phyloP scores from a whole-genome alignment of 179 eudicot species.

The Nepenthes alata region DNA sequence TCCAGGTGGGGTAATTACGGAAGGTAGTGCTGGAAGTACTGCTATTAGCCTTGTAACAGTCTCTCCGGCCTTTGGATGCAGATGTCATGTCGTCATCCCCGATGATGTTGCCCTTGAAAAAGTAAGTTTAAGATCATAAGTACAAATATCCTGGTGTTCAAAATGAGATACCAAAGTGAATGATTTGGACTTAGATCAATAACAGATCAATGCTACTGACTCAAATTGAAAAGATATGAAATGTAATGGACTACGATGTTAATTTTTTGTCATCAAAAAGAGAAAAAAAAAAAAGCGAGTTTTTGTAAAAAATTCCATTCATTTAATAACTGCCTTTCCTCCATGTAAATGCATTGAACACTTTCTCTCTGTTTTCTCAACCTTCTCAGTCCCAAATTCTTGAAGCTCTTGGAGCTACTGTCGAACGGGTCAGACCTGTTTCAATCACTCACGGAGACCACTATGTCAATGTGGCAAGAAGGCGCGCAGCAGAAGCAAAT shows the following conservation, averaged over 20 bases:
- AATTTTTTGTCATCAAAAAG: too few species aligned
- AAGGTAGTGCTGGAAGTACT: constrained; percentile 99
- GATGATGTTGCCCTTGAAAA: constrained; percentile 95
- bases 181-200: too few species aligned
- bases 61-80: constrained; percentile 91
- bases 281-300: too few species aligned
- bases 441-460: constrained; percentile 91
- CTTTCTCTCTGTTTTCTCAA: constrained; percentile 1
- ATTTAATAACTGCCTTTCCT: not conserved
- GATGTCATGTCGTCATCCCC: constrained; percentile 92
- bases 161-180: too few species aligned
- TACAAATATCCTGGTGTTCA: too few species aligned
- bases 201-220: too few species aligned
- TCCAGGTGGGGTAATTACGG: constrained; percentile 82
- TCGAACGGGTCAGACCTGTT: constrained; percentile 96
- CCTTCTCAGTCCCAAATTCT: constrained; percentile 67
- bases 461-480: constrained; percentile 78
- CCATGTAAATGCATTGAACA: not conserved
- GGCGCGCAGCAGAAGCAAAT: constrained; percentile 84
- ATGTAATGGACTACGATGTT: too few species aligned
- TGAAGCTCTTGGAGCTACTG: constrained; percentile 92
- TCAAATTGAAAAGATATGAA: too few species aligned
- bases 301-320: too few species aligned
- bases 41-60: constrained; percentile 97
- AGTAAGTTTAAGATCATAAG: constrained; percentile 22